Base-by-base conservation (phyloP, 2,329 filamentous ascomycete genomes). In the Apiospora aurea region DNA sequence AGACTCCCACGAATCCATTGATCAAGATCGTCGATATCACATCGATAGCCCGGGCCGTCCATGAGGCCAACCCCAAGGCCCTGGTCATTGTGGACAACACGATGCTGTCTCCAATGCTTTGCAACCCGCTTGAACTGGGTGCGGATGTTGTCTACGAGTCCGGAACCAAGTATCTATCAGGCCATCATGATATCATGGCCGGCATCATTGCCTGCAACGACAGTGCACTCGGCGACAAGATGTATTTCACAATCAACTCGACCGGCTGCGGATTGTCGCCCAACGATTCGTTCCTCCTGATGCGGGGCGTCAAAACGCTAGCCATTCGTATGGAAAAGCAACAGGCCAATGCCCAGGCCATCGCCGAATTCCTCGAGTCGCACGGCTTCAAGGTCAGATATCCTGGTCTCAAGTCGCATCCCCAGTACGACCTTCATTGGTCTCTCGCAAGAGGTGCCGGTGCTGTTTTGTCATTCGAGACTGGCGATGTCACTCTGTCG, bases 321-420 rank as follows among this genome's bases (percentile, higher is more conserved):
- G 95, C 95, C 74, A 96, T 99, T 71, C 95, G 96, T 78, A 98
- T 99, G 95, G 96, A 99, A 81, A 97, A 97, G 86, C 97, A 99
- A 83, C 96, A 99, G 82, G 85, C 91, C 72, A 99, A 97, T 78
- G 95, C 97, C 0, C 93, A 96, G 84, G 88, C 89, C 70, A 97
- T 99, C 78, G 96, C 96, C 67, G 91, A 94, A 78, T 99, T 97
- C 81, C 91, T 99, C 70, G 96, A 99, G 82, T 87, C 87, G 2
- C 93, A 93, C 76, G 96, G 97, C 69, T 99, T 99, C 89, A 93
- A 93, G 75, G 96, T 99, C 69, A 93, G 96, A 73, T 99, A 97
- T 81, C 96, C 96, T 0, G 96, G 97, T 14, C 86, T 99, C 73
- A 94, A 94, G 82, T 97, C 94, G 14, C 96, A 99, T 83, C 95